Conservation (phyloP, 441 rosid species). For the Capsella rubella region DNA sequence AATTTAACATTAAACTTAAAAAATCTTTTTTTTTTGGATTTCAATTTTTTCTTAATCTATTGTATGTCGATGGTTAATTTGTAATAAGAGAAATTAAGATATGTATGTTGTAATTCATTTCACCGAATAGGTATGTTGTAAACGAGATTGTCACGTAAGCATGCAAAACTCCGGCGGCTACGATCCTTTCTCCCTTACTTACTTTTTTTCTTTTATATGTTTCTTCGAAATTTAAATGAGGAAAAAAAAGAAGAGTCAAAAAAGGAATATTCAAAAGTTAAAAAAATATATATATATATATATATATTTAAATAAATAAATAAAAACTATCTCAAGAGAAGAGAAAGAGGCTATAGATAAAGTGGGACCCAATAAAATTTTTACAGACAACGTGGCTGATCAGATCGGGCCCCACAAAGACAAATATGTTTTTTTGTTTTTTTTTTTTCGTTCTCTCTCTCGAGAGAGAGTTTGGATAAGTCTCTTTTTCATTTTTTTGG, state of each 20-base stretch:
- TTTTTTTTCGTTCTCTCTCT: too few relatives aligned
- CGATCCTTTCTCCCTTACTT: slow-evolving; percentile 14
- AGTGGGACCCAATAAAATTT: slow-evolving; percentile 48
- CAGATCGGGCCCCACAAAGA: slow-evolving; percentile 39
- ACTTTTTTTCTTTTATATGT: too few relatives aligned
- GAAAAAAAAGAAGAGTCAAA: slow-evolving; percentile 20
- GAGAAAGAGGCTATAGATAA: slow-evolving; percentile 41
- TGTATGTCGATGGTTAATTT: too few relatives aligned
- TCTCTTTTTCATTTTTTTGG: not conserved
- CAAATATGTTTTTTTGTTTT: slow-evolving; percentile 10
- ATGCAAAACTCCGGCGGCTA: slow-evolving; percentile 33
- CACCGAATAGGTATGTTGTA: not conserved
- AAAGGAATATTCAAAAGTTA: slow-evolving; percentile 29
- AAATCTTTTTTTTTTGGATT: too few relatives aligned
- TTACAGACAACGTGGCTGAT: slow-evolving; percentile 41
- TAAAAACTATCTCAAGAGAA: slow-evolving; percentile 26
- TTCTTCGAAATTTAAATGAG: not conserved
- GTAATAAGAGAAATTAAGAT: too few relatives aligned
- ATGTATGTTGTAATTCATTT: too few relatives aligned
- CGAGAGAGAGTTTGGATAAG: slow-evolving; percentile 38
- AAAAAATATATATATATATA: too few relatives aligned
- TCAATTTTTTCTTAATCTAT: too few relatives aligned
- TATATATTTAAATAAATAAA: not conserved
- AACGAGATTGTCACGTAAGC: not conserved
- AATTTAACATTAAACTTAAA: too few relatives aligned